These are phyloP conservation scores for Podaxis carcinomalis DNA, from an alignment of 768 basidiomycete species.

Conservation along the genomic window DNA sequence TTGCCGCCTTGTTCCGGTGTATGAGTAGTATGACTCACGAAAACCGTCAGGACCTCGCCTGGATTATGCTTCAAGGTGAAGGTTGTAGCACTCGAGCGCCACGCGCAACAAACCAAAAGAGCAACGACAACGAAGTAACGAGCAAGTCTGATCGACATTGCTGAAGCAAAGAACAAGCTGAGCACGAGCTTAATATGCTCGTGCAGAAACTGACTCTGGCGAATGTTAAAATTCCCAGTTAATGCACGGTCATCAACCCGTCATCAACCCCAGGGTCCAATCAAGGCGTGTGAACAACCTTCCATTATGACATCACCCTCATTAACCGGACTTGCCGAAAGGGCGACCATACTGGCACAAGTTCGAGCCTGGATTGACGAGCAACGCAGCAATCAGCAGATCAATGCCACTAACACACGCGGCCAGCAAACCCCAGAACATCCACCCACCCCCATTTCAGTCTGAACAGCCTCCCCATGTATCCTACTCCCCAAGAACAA, in stretches of 20 bases:
- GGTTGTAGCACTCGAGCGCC: constrained; percentile 1
- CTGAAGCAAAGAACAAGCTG: neutral
- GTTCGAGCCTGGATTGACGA: neutral
- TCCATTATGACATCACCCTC: constrained; percentile 1
- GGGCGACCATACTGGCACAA: neutral
- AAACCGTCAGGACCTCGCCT: constrained; percentile 19
- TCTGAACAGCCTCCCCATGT: constrained; percentile 25
- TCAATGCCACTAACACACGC: neutral
- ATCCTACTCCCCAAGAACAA: constrained; percentile 51
- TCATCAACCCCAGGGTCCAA: no score
- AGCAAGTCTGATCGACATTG: constrained; percentile 25
- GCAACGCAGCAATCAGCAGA: neutral
- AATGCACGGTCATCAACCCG: neutral
- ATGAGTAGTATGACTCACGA: constrained; percentile 15
- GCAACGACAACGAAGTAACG: constrained; percentile 30
- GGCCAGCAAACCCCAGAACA: neutral
- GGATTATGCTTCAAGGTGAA: neutral
- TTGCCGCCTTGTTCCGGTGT: neutral
- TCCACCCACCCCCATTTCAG: neutral
- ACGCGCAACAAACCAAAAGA: constrained; percentile 35
- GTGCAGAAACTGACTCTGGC: neutral
- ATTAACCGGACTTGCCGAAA: neutral
- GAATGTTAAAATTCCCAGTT: neutral
- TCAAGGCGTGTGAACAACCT: neutral
- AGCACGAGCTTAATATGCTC: neutral